Evolutionary conservation across 495 filamentous ascomycete genomes (phyloP), one percentile per base, ranked within the genome.

Genomic region (Aspergillus sclerotioniger): DNA sequence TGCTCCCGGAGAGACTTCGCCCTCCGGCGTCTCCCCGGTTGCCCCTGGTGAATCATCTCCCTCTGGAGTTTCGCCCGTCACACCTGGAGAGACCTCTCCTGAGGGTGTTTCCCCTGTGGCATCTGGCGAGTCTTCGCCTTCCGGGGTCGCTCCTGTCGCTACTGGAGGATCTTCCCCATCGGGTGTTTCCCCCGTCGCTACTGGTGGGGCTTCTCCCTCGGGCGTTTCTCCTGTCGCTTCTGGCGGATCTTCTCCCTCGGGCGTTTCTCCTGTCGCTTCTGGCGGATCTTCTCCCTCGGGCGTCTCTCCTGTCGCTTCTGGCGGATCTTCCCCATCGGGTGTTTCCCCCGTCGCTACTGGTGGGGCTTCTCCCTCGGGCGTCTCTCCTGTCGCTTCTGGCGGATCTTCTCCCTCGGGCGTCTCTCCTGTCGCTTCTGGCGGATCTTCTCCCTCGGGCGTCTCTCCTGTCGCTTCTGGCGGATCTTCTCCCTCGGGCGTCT

Each of bases 181-280:
- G 25, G 51, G 25, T 16, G n/a, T 25, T 17, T 28, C 54, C 43
- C 54, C 58, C 9, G 52, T 12, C 31, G 17, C 48, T 48, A 25
- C 59, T 28, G 44, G 37, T 17, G 19, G 53, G 33, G 19, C 37
- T 19, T 44, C 41, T 29, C 53, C 59, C 21, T 29, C 16, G 9
- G 32, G 20, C 20, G 16, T 21, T 17, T 19, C 16, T 20, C 46
- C 50, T 15, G 28, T 37, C 12, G n/a, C 32, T 35, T 33, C 45
- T 25, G 52, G 31, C 20, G 44, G 17, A 3, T 17, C 44, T 17
- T 16, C 44, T 9, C 15, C 44, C 20, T 17, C 44, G 4, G 44
- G 20, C 8, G 44, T 16, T 20, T 46, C 44, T 17, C 57, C 53
- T 15, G 45, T 37, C 33, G 33, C 56, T 51, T 47, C 62, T 41